Evolutionary conservation across 306 rosid genomes (phyloP), one percentile per base, ranked within the genome.

Genomic region (Vigna unguiculata): DNA sequence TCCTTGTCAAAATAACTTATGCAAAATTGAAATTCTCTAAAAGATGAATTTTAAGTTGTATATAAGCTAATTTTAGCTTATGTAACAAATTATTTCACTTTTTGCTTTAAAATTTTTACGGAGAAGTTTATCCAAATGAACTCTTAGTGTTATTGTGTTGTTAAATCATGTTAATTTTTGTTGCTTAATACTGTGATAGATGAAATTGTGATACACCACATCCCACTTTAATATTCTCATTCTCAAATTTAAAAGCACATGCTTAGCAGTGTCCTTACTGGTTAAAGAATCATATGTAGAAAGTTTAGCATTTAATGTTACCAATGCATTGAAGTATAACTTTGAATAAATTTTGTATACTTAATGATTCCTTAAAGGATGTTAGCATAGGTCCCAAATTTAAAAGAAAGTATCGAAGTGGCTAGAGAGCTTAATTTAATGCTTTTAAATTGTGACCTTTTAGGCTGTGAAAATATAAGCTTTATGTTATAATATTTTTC

Each of bases 401-500:
- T 47, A 47, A 15, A 47, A 15, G 7, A 47, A 15, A 47, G 9
- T 47, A 47, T 47, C 16, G 19, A 47, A 15, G 53, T 47, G 15
- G 53, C 53, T 47, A 52, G 10, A 6, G 41, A 36, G 54, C 53
- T 69, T 46, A 43, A 69, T 46, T 74, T 58, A 53, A 58, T 38
- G 57, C n/a, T 67, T 24, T 62, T 9, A 13, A 16, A 1, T 38
- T 69, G 15, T 54, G 9, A 51, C 14, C 6, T 54, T 53, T 45
- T 45, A n/a, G 52, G 63, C 51, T 78, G 58, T 68, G 34, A 75
- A 83, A 45, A 69, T 22, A n/a, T 24, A 22, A 61, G 64, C 71
- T 38, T 61, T 21, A 79, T 62, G 72, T 52, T 69, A 28, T 72
- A 71, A 48, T 49, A 19, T 32, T 52, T 71, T 70, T 71, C 4